Evolutionary conservation across 2,329 filamentous ascomycete species (phyloP).

Genomic region (Metarhizium album): DNA sequence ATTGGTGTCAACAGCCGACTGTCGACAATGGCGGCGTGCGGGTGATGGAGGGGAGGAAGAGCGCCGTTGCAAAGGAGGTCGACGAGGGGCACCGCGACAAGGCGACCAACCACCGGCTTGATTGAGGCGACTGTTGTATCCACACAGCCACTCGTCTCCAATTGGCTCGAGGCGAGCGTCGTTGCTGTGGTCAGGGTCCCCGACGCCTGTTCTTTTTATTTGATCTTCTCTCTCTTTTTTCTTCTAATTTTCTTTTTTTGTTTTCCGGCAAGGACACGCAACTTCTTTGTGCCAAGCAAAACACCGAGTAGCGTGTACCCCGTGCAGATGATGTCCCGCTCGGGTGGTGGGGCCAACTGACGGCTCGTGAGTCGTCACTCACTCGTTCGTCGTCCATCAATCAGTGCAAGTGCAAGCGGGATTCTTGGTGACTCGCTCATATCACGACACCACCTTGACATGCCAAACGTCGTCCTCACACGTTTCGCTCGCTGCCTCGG

Average conservation of each 20-base stretch:
- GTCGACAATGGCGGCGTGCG: too few species aligned
- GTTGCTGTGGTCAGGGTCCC: not conserved
- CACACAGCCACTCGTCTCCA: not conserved
- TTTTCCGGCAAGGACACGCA: too few species aligned
- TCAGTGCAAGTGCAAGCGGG: too few species aligned
- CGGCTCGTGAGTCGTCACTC: not conserved
- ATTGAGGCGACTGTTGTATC: not conserved
- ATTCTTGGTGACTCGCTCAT: too few species aligned
- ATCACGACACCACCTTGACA: not conserved
- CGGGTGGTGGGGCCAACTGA: not conserved
- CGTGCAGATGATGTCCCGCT: not conserved
- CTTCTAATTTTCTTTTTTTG: too few species aligned
- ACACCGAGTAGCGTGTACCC: not conserved
- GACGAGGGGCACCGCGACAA: slow-evolving; percentile 1
- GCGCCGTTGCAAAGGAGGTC: not conserved
- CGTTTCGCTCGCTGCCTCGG: not conserved
- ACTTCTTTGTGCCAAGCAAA: too few species aligned
- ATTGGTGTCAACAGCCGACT: too few species aligned
- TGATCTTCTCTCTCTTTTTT: not conserved
- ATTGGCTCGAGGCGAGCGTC: not conserved
- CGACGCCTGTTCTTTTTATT: not conserved
- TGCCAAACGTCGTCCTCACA: not conserved
- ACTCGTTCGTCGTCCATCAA: too few species aligned
- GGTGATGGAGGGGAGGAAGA: not conserved
- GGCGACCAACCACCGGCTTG: not conserved